Conservation (phyloP, 257 asterid species). For the Sherardia arvensis region DNA sequence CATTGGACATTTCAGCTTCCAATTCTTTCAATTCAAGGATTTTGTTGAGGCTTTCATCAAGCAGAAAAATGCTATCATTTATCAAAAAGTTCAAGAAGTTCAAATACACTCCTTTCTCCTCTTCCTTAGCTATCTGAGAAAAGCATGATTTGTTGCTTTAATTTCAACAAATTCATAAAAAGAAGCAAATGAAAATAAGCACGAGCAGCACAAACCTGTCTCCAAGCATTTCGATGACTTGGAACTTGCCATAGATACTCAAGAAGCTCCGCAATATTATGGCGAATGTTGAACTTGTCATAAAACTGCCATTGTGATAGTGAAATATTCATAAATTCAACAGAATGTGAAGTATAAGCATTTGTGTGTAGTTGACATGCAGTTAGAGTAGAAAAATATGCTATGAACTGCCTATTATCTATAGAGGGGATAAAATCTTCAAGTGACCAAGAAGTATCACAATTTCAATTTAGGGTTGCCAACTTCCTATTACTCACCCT, state of each 20-base stretch:
- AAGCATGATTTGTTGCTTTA: slow-evolving; percentile 12
- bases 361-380: background rate
- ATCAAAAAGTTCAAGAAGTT: slow-evolving; percentile 84
- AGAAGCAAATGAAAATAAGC: slow-evolving; percentile 2
- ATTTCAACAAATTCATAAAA: background rate
- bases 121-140: slow-evolving; percentile 89
- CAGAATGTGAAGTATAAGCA: no score
- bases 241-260: slow-evolving; percentile 99
- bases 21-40: slow-evolving; percentile 89
- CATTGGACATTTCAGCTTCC: slow-evolving; percentile 97
- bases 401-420: background rate
- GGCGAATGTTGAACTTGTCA: slow-evolving; percentile 98
- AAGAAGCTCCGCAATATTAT: slow-evolving; percentile 95
- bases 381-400: background rate
- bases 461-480: background rate
- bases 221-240: slow-evolving; percentile 95
- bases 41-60: slow-evolving; percentile 96
- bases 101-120: slow-evolving; percentile 93
- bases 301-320: slow-evolving; percentile 51
- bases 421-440: background rate
- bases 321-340: background rate
- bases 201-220: slow-evolving; percentile 46
- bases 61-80: slow-evolving; percentile 88
- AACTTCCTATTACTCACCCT: background rate
- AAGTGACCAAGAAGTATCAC: background rate